phyloP scores from a whole-genome alignment of 1,139 yeast genomes.

The Geotrichum klebahnii region DNA sequence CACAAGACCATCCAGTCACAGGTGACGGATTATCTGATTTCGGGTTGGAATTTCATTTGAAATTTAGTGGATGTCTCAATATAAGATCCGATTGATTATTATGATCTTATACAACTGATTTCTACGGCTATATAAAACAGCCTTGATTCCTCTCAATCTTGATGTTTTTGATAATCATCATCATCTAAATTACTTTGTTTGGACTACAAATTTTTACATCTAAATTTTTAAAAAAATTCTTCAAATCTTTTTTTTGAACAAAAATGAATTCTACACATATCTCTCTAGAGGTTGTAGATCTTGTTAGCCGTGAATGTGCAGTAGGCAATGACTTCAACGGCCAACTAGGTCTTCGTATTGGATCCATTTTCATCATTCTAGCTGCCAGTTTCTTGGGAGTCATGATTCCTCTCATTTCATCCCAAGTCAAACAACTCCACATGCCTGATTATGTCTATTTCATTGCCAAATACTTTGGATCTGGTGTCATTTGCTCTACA shows the following conservation, averaged over 20 bases:
- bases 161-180: too few species aligned
- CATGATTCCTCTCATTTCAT: slow-evolving; percentile 39
- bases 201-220: too few species aligned
- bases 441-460: slow-evolving; percentile 60
- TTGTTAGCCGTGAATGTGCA: slow-evolving; percentile 1
- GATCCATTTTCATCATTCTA: slow-evolving; percentile 65
- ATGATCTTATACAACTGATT: too few species aligned
- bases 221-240: background rate
- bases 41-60: too few species aligned
- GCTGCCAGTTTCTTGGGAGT: slow-evolving; percentile 55
- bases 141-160: too few species aligned
- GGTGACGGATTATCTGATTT: too few species aligned
- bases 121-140: too few species aligned
- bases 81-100: too few species aligned
- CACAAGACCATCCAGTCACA: too few species aligned
- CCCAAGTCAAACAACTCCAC: slow-evolving; percentile 34
- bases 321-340: slow-evolving; percentile 40
- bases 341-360: slow-evolving; percentile 61
- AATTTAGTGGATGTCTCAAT: too few species aligned
- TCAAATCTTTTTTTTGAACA: background rate
- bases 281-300: too few species aligned
- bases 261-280: background rate
- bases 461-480: slow-evolving; percentile 66
- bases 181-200: too few species aligned
- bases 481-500: slow-evolving; percentile 75